Evolutionary conservation across 164 flowering plant species (phyloP), one percentile per base, ranked within the genome.

Genomic region (Malania oleifera): DNA sequence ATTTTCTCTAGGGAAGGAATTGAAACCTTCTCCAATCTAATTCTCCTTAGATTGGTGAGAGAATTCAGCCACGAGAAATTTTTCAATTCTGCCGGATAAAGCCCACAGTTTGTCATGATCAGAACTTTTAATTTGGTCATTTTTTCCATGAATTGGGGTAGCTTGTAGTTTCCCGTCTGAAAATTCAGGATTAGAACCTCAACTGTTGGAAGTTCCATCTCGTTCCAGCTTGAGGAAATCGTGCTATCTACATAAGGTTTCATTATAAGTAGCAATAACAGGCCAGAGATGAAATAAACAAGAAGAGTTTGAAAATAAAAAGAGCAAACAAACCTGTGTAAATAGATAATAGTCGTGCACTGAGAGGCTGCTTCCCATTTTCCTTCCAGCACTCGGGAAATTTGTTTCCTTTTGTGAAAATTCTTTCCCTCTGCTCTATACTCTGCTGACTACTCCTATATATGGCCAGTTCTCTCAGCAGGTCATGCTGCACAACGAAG

Each of bases 401-500:
- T 22, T 59, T 24, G 44, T 75, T 52, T 60, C 62, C 75, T 39
- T 27, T 50, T 12, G 57, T 28, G 43, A 65, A 41, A 13, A 75
- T 35, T 67, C 78, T 73, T 52, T 66, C 60, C 49, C 69, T 63
- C 43, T 61, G 24, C 34, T 60, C 65, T 19, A 68, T 20, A 17
- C 46, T 53, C 14, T 60, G 63, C 54, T 20, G 54, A 29, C 18
- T 68, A 54, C 70, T 67, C 51, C 54, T 56, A 52, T 67, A 57
- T 54, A 75, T 65, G 28, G 74, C 69, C 27, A 80, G 52, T 19
- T 80, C 75, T 61, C 82, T 74, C 8, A 81, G 77, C 27, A 81
- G 59, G 70, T 81, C 85, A 66, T 78, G 82, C 52, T 70, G 82
- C 34, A 41, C 40, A 15, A 73, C 72, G 37, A 67, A 72, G 40